Conservation (phyloP, 140 eudicot genomes). For the Eryngium alpinum region DNA sequence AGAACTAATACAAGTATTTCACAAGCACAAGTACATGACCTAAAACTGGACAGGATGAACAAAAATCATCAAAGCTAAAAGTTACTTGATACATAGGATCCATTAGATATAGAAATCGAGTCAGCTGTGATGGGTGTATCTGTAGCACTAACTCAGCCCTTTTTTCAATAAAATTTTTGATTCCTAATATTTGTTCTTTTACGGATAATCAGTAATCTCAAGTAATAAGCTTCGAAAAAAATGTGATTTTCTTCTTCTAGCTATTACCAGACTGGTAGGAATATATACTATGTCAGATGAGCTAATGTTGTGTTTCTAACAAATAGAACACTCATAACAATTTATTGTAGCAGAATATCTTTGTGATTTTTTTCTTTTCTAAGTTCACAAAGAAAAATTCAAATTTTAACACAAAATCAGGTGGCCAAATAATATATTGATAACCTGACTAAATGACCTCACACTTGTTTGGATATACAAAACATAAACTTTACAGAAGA, state of each 20-base stretch:
- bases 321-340: too few relatives aligned
- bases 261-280: slow-evolving; percentile 82
- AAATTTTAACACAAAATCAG: too few relatives aligned
- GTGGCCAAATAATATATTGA: too few relatives aligned
- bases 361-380: too few relatives aligned
- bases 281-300: neutral
- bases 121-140: slow-evolving; percentile 38
- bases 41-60: neutral
- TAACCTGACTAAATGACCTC: too few relatives aligned
- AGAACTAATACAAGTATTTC: too few relatives aligned
- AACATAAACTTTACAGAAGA: too few relatives aligned
- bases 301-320: neutral
- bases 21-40: slow-evolving; percentile 1
- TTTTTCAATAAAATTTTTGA: slow-evolving; percentile 64
- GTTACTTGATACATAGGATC: slow-evolving; percentile 67
- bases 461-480: too few relatives aligned
- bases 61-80: neutral
- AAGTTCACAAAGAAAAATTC: too few relatives aligned
- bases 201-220: slow-evolving; percentile 65
- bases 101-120: slow-evolving; percentile 51
- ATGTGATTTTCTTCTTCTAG: slow-evolving; percentile 90
- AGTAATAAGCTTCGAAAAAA: slow-evolving; percentile 78
- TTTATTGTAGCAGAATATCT: too few relatives aligned
- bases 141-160: slow-evolving; percentile 70
- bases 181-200: slow-evolving; percentile 72